A percentile compares a stretch with the other conserved stretches of the same genome.
Evolutionary conservation across 2,329 filamentous ascomycete species (phyloP).

Genomic region (Cladophialophora bantiana): DNA sequence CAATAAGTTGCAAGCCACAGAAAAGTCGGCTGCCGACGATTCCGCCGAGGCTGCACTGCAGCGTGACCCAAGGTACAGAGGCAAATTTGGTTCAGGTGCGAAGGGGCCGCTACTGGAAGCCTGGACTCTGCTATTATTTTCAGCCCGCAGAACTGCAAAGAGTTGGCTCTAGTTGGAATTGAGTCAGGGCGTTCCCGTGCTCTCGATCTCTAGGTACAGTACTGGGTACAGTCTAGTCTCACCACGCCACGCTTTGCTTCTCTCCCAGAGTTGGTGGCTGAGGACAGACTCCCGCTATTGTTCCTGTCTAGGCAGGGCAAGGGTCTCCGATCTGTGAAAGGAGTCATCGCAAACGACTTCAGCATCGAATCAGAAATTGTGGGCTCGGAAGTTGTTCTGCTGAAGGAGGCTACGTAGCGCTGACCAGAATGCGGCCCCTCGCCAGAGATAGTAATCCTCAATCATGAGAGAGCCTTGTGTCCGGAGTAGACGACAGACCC

Average conservation of each 20-base stretch:
- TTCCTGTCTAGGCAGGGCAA: not conserved
- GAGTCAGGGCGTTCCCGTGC: not conserved
- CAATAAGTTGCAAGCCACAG: slow-evolving; percentile 34
- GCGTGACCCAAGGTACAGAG: slow-evolving; percentile 25
- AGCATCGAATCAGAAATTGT: not conserved
- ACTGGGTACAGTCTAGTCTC: not conserved
- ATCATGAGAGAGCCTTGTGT: slow-evolving; percentile 28
- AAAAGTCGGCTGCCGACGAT: slow-evolving; percentile 34
- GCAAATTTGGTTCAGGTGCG: slow-evolving; percentile 29
- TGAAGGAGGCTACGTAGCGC: slow-evolving; percentile 28
- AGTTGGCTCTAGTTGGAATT: not conserved
- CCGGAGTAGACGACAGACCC: slow-evolving; percentile 7
- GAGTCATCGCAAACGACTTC: not conserved
- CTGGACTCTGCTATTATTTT: slow-evolving; percentile 7
- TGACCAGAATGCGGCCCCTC: slow-evolving; percentile 33
- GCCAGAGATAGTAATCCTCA: slow-evolving; percentile 26
- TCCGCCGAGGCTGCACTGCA: slow-evolving; percentile 35
- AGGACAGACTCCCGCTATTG: slow-evolving; percentile 1
- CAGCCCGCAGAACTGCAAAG: not conserved
- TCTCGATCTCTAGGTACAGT: not conserved
- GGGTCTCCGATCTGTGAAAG: not conserved
- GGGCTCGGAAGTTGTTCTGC: slow-evolving; percentile 3
- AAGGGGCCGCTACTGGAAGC: slow-evolving; percentile 11
- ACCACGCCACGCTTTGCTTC: not conserved
- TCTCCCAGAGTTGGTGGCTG: slow-evolving; percentile 15